Conservation (phyloP, 495 filamentous ascomycete genomes). For the Aspergillus heteromorphus region DNA sequence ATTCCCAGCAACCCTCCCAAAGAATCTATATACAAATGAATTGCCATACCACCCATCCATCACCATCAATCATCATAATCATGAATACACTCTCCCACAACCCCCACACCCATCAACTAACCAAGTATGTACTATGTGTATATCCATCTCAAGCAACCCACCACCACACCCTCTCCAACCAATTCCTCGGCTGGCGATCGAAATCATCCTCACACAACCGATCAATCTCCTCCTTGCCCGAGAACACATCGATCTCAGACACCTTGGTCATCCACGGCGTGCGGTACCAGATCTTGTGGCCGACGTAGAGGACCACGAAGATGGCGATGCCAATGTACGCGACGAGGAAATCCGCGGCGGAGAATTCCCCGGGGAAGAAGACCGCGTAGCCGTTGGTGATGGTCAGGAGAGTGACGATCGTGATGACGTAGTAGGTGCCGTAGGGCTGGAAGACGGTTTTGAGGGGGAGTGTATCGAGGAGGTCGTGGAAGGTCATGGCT, state of each 20-base stretch:
- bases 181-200: constrained; percentile 24
- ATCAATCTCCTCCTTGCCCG: constrained; percentile 30
- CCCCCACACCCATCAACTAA: no score
- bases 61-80: no score
- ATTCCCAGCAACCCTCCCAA: no score
- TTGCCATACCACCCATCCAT: no score
- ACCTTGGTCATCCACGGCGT: constrained; percentile 49
- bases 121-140: no score
- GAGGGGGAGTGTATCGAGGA: constrained; percentile 49
- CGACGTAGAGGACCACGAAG: constrained; percentile 63
- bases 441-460: constrained; percentile 50
- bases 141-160: constrained; percentile 31
- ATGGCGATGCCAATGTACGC: constrained; percentile 50
- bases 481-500: constrained; percentile 33
- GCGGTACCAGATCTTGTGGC: constrained; percentile 28
- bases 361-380: constrained; percentile 50
- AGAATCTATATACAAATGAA: no score
- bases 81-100: no score
- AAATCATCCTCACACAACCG: constrained; percentile 23
- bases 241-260: constrained; percentile 27
- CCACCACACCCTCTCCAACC: constrained; percentile 30
- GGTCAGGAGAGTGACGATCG: constrained; percentile 51
- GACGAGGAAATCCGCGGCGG: constrained; percentile 45
- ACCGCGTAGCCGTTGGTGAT: constrained; percentile 61
- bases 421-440: constrained; percentile 48